Conservation (phyloP, 2,329 filamentous ascomycete genomes). For the Trichoderma sp. region DNA sequence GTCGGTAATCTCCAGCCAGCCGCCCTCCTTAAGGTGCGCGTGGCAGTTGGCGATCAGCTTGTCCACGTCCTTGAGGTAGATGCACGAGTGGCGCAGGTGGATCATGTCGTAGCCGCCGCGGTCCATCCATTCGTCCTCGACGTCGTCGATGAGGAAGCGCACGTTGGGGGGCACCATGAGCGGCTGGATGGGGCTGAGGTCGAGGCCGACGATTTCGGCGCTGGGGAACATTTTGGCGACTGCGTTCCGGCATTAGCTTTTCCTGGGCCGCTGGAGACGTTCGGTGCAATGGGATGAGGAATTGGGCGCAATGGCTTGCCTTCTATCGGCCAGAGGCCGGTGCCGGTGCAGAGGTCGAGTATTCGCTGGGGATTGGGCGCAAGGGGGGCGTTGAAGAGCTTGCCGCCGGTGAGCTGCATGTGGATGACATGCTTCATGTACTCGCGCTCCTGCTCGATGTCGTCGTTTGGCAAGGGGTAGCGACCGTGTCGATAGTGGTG, state of each 20-base stretch:
- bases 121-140: slow-evolving; percentile 40
- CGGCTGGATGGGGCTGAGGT: slow-evolving; percentile 47
- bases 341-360: slow-evolving; percentile 46
- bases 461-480: slow-evolving; percentile 47
- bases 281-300: no score
- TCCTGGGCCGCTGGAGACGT: background rate
- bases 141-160: slow-evolving; percentile 44
- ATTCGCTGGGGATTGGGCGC: slow-evolving; percentile 40
- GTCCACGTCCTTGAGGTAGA: slow-evolving; percentile 30
- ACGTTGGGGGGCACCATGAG: slow-evolving; percentile 47
- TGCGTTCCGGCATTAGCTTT: background rate
- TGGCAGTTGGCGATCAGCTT: slow-evolving; percentile 31
- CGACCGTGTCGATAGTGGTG: slow-evolving; percentile 41
- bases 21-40: slow-evolving; percentile 45
- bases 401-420: slow-evolving; percentile 40
- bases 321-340: slow-evolving; percentile 48
- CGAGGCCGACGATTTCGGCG: slow-evolving; percentile 44
- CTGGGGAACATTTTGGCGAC: slow-evolving; percentile 42
- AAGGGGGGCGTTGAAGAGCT: slow-evolving; percentile 48
- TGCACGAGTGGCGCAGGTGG: slow-evolving; percentile 37
- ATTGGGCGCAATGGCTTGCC: slow-evolving; percentile 30
- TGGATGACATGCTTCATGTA: slow-evolving; percentile 47
- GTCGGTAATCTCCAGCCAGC: slow-evolving; percentile 50
- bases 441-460: slow-evolving; percentile 44
- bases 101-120: slow-evolving; percentile 37